Evolutionary conservation across 1,139 yeast species (phyloP).

Genomic region (Kurtzmaniella quercitrusa): DNA sequence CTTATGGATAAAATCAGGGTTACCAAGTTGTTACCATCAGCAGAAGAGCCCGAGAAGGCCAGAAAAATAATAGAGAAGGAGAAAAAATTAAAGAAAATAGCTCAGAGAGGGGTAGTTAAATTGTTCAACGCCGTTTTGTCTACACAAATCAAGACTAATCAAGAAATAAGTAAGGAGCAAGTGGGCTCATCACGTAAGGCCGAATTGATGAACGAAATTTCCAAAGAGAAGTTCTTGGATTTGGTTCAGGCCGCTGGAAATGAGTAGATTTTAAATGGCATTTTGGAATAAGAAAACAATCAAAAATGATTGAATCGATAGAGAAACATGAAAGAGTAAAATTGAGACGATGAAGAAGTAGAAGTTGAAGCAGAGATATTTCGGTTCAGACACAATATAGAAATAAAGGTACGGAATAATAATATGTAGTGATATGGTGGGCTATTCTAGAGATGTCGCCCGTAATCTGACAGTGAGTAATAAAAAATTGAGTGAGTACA

Average conservation of each 20-base stretch:
- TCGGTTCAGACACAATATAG: too few relatives aligned
- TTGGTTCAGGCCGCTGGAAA: slow-evolving; percentile 80
- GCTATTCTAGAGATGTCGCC: too few relatives aligned
- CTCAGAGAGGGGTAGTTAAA: slow-evolving; percentile 91
- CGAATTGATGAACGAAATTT: slow-evolving; percentile 69
- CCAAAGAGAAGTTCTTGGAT: slow-evolving; percentile 87
- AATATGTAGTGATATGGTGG: too few relatives aligned
- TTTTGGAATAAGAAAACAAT: neutral
- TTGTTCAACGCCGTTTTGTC: slow-evolving; percentile 86
- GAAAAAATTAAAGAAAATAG: slow-evolving; percentile 68
- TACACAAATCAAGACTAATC: slow-evolving; percentile 64
- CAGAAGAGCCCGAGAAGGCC: slow-evolving; percentile 46
- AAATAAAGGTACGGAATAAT: too few relatives aligned
- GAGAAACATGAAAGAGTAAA: neutral
- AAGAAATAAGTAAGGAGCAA: slow-evolving; percentile 36
- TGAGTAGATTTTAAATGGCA: slow-evolving; percentile 8
- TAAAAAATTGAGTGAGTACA: too few relatives aligned
- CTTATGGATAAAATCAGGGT: slow-evolving; percentile 65
- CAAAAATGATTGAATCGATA: neutral
- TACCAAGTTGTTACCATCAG: slow-evolving; percentile 60
- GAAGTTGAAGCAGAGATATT: too few relatives aligned
- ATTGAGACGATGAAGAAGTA: neutral
- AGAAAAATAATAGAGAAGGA: slow-evolving; percentile 67
- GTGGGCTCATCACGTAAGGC: slow-evolving; percentile 44
- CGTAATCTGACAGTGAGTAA: too few relatives aligned